These are phyloP conservation scores for Gracilaria gracilis DNA, from an alignment of 23 red algal species.

Conservation along the genomic window DNA sequence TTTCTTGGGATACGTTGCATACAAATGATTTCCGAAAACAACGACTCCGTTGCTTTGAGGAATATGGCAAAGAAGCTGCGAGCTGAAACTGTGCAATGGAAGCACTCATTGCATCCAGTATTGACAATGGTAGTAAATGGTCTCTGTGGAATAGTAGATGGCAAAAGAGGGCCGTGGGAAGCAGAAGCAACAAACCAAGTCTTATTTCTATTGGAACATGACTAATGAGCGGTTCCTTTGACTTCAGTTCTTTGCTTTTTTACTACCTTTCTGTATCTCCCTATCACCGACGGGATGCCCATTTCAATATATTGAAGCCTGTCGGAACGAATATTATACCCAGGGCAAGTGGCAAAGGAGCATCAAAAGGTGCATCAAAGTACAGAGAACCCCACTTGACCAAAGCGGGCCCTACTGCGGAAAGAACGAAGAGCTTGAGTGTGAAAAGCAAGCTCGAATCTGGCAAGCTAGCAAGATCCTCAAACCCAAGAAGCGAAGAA, in stretches of 20 bases:
- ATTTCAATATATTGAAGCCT: slow-evolving; percentile 67
- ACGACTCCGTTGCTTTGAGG: not conserved
- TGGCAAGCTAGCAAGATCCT: slow-evolving; percentile 10
- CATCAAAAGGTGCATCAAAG: slow-evolving; percentile 56
- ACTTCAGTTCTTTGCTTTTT: not conserved
- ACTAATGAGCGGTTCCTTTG: not conserved
- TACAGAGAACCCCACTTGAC: slow-evolving; percentile 79
- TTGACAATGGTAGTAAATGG: slow-evolving; percentile 20
- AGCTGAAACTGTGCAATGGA: not conserved
- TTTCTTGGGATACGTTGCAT: slow-evolving; percentile 27
- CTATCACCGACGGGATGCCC: slow-evolving; percentile 55
- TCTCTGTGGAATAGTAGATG: slow-evolving; percentile 12
- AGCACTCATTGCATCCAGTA: slow-evolving; percentile 10
- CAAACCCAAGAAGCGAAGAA: slow-evolving; percentile 40
- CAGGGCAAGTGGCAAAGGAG: slow-evolving; percentile 40
- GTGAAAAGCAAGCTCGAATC: slow-evolving; percentile 41
- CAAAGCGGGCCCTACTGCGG: slow-evolving; percentile 41
- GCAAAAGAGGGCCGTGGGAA: not conserved
- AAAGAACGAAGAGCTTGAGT: slow-evolving; percentile 56
- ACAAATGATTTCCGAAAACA: not conserved
- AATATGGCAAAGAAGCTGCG: not conserved
- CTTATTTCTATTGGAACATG: not conserved
- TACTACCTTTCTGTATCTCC: not conserved
- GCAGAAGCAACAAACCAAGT: not conserved
- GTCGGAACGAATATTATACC: slow-evolving; percentile 70